Conservation (phyloP, 164 flowering plant species). For the Vitis cinerea region DNA sequence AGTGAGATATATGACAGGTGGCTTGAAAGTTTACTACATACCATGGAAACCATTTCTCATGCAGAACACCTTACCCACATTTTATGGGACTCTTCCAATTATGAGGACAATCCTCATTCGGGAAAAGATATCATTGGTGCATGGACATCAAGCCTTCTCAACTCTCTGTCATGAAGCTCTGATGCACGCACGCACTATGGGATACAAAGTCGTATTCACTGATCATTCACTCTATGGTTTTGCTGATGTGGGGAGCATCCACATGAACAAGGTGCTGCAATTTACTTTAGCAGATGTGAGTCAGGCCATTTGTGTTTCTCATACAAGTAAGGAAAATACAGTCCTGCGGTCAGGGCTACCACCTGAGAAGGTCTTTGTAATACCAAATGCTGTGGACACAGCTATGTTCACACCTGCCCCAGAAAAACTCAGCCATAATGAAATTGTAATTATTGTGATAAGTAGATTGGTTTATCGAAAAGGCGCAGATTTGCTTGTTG, state of each 20-base stretch:
- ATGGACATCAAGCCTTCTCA: slow-evolving; percentile 98
- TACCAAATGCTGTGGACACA: slow-evolving; percentile 98
- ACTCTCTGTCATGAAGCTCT: slow-evolving; percentile 96
- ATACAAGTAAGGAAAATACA: slow-evolving; percentile 97
- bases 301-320: slow-evolving; percentile 97
- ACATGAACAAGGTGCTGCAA: slow-evolving; percentile 95
- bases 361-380: slow-evolving; percentile 83
- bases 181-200: slow-evolving; percentile 98
- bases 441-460: slow-evolving; percentile 84
- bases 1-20: not conserved
- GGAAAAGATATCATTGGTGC: slow-evolving; percentile 79
- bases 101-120: slow-evolving; percentile 78
- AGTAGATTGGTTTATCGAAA: slow-evolving; percentile 95
- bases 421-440: slow-evolving; percentile 43
- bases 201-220: slow-evolving; percentile 86
- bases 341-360: slow-evolving; percentile 84
- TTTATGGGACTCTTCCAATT: slow-evolving; percentile 90
- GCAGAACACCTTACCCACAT: slow-evolving; percentile 87
- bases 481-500: slow-evolving; percentile 96
- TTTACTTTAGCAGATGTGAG: slow-evolving; percentile 90
- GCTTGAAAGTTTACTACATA: slow-evolving; percentile 76
- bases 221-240: slow-evolving; percentile 98
- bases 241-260: slow-evolving; percentile 94
- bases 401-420: slow-evolving; percentile 93
- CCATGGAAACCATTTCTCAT: slow-evolving; percentile 90